Percentiles rank a stretch among this genome's conserved stretches.
Conservation (phyloP, 1,139 yeast genomes). For the Pneumocystis carinii region DNA sequence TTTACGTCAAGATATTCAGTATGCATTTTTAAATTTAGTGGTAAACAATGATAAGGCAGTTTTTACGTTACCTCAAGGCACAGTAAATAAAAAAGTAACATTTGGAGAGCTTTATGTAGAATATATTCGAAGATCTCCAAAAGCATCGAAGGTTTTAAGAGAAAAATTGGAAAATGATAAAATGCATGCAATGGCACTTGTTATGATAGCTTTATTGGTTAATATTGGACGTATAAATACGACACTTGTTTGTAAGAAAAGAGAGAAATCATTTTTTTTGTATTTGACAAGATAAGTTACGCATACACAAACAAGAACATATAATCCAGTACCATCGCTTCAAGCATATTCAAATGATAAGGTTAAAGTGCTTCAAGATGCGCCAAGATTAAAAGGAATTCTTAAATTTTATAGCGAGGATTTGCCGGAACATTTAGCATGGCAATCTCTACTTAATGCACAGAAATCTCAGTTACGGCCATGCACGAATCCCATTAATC, state of each 20-base stretch:
- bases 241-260: constrained; percentile 48
- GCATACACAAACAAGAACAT: constrained; percentile 84
- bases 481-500: constrained; percentile 47
- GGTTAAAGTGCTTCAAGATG: constrained; percentile 76
- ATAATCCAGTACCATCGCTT: constrained; percentile 80
- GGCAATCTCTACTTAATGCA: constrained; percentile 32
- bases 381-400: constrained; percentile 81
- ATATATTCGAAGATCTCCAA: constrained; percentile 67
- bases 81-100: constrained; percentile 37
- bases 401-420: constrained; percentile 62
- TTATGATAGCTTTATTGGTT: constrained; percentile 71
- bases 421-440: constrained; percentile 36
- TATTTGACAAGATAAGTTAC: constrained; percentile 35
- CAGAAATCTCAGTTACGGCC: constrained; percentile 27
- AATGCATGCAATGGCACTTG: constrained; percentile 51
- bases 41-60: constrained; percentile 51
- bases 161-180: constrained; percentile 59
- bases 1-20: constrained; percentile 78
- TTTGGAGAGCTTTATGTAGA: constrained; percentile 77
- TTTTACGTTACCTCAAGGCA: constrained; percentile 46
- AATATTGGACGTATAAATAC: constrained; percentile 92
- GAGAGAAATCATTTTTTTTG: background rate
- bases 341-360: constrained; percentile 46
- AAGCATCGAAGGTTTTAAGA: constrained; percentile 67
- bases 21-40: constrained; percentile 52